Evolutionary conservation across 2,329 filamentous ascomycete genomes (phyloP).

Genomic region (Blastomyces emzantsi): DNA sequence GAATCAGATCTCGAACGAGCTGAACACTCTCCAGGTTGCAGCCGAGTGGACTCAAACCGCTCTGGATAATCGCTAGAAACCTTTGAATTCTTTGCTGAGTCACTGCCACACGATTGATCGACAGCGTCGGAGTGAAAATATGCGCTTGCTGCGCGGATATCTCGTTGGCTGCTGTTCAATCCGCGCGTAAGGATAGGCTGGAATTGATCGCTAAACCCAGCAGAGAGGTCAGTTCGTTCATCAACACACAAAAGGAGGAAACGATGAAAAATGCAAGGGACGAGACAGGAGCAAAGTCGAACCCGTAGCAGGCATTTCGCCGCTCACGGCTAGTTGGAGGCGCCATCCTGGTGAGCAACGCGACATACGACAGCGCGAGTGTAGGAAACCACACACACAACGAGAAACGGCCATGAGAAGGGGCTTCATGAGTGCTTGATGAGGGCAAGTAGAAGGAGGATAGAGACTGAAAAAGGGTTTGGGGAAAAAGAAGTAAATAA

Average conservation of each 20-base stretch:
- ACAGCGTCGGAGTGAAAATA: neutral
- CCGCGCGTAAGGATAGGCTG: neutral
- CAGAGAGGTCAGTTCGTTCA: neutral
- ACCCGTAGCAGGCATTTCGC: slow-evolving; percentile 16
- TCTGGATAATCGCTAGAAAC: neutral
- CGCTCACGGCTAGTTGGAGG: slow-evolving; percentile 4
- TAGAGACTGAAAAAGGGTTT: neutral
- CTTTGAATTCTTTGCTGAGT: neutral
- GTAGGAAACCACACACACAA: neutral
- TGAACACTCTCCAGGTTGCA: neutral
- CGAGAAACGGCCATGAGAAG: neutral
- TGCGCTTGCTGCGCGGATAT: slow-evolving; percentile 1
- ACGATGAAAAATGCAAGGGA: neutral
- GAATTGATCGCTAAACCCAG: slow-evolving; percentile 1
- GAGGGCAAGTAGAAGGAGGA: neutral
- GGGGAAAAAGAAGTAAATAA: neutral
- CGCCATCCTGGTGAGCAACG: slow-evolving; percentile 11
- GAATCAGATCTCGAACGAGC: neutral
- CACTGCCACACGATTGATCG: neutral
- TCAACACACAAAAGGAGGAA: neutral
- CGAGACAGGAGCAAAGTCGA: slow-evolving; percentile 7
- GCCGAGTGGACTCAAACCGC: neutral
- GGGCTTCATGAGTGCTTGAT: neutral
- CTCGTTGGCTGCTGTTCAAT: neutral
- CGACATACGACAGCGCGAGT: neutral